Conservation (phyloP, 148 eudicot species). For the Persicaria maculosa region DNA sequence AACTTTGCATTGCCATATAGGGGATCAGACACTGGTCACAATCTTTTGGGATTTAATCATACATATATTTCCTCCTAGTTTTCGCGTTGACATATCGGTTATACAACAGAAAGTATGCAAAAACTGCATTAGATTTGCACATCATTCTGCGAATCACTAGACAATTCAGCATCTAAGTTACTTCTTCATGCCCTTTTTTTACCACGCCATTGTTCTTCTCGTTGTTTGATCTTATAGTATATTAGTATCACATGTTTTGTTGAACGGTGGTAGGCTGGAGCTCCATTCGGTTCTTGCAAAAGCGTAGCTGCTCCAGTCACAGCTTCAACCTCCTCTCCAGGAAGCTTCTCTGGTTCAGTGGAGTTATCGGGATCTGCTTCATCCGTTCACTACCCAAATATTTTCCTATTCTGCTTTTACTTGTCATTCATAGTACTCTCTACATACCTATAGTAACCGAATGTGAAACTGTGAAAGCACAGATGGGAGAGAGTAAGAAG, state of each 20-base stretch:
- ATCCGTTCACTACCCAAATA: not conserved
- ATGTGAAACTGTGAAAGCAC: constrained; percentile 2
- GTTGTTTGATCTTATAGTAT: not conserved
- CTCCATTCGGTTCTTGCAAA: constrained; percentile 11
- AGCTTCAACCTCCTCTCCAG: constrained; percentile 8
- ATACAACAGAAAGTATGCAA: too few relatives aligned
- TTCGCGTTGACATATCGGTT: too few relatives aligned
- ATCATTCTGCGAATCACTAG: too few relatives aligned
- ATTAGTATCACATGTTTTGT: not conserved
- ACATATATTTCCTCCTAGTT: too few relatives aligned
- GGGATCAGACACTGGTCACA: too few relatives aligned
- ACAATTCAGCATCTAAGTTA: too few relatives aligned
- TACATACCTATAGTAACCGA: constrained; percentile 19
- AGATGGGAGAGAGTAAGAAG: not conserved
- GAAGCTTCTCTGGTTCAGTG: constrained; percentile 13
- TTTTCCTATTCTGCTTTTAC: constrained; percentile 23
- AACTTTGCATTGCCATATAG: too few relatives aligned
- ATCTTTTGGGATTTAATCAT: too few relatives aligned
- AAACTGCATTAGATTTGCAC: too few relatives aligned
- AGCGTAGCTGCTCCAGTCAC: constrained; percentile 1
- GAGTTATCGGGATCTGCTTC: constrained; percentile 6
- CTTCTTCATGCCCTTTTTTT: not conserved
- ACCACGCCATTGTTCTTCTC: not conserved
- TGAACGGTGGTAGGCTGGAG: not conserved
- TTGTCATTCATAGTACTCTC: constrained; percentile 19